Evolutionary conservation across 1,139 yeast genomes (phyloP).

Genomic region (Pichiaceae sp.): DNA sequence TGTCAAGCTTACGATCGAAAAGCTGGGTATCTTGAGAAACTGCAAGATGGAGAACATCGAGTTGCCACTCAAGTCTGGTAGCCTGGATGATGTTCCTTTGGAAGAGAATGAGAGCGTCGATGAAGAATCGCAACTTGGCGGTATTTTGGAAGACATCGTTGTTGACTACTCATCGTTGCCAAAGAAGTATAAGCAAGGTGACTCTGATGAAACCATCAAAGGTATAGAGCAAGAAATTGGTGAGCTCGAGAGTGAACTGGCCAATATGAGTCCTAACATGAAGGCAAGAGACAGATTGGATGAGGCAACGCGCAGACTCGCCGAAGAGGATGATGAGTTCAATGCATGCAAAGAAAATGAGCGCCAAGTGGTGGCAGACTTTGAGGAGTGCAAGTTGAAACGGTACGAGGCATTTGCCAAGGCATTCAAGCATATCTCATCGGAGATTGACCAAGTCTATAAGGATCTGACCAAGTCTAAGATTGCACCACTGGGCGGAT

Average conservation of each 20-base stretch:
- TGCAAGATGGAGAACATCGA: conserved; percentile 69
- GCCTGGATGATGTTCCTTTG: conserved; percentile 41
- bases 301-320: conserved; percentile 57
- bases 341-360: conserved; percentile 56
- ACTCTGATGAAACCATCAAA: conserved; percentile 25
- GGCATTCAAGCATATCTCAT: conserved; percentile 72
- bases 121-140: neutral
- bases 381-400: conserved; percentile 49
- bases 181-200: conserved; percentile 15
- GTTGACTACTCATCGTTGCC: conserved; percentile 8
- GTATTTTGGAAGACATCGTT: conserved; percentile 9
- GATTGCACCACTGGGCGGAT: conserved; percentile 77
- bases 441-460: conserved; percentile 69
- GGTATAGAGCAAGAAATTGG: conserved; percentile 45
- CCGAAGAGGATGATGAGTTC: conserved; percentile 59
- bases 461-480: conserved; percentile 72
- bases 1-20: conserved; percentile 48
- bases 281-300: conserved; percentile 71
- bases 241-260: conserved; percentile 52
- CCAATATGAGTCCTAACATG: conserved; percentile 65
- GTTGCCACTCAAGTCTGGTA: conserved; percentile 59
- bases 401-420: conserved; percentile 57
- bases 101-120: conserved; percentile 12
- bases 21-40: conserved; percentile 54
- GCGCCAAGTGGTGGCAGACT: conserved; percentile 43